These are phyloP conservation scores for Pulveroboletus frians DNA, from an alignment of 768 basidiomycete genomes.

Conservation along the genomic window DNA sequence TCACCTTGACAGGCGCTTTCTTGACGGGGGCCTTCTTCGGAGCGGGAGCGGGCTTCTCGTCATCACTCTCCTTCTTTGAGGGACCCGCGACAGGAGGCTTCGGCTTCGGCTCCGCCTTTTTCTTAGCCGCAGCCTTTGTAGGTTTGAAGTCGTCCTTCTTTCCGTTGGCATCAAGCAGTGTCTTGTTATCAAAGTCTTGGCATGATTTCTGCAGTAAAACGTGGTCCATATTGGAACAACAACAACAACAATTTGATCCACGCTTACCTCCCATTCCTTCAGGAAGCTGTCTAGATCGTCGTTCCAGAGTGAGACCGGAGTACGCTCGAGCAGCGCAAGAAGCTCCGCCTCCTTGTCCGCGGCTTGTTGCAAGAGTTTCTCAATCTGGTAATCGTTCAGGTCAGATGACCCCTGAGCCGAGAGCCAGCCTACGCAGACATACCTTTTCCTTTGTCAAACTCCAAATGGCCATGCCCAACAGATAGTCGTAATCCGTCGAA, in stretches of 20 bases:
- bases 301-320: slow-evolving; percentile 85
- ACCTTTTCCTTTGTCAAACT: slow-evolving; percentile 94
- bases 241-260: not conserved
- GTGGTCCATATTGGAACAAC: not conserved
- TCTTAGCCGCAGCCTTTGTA: slow-evolving; percentile 41
- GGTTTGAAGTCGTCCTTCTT: slow-evolving; percentile 59
- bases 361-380: slow-evolving; percentile 74
- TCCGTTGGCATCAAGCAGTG: slow-evolving; percentile 40
- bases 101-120: slow-evolving; percentile 29
- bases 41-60: slow-evolving; percentile 26
- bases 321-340: slow-evolving; percentile 66
- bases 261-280: slow-evolving; percentile 75
- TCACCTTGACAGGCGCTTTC: slow-evolving; percentile 30
- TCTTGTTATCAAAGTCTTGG: slow-evolving; percentile 41
- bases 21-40: slow-evolving; percentile 31
- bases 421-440: not conserved
- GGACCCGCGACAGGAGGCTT: slow-evolving; percentile 32
- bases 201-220: slow-evolving; percentile 33
- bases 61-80: slow-evolving; percentile 44
- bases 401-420: slow-evolving; percentile 4
- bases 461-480: slow-evolving; percentile 93
- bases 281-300: slow-evolving; percentile 81
- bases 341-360: slow-evolving; percentile 81
- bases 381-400: slow-evolving; percentile 50
- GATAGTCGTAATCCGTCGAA: slow-evolving; percentile 80